phyloP scores from a whole-genome alignment of 2,329 filamentous ascomycete genomes.

The Beauveria sp. region DNA sequence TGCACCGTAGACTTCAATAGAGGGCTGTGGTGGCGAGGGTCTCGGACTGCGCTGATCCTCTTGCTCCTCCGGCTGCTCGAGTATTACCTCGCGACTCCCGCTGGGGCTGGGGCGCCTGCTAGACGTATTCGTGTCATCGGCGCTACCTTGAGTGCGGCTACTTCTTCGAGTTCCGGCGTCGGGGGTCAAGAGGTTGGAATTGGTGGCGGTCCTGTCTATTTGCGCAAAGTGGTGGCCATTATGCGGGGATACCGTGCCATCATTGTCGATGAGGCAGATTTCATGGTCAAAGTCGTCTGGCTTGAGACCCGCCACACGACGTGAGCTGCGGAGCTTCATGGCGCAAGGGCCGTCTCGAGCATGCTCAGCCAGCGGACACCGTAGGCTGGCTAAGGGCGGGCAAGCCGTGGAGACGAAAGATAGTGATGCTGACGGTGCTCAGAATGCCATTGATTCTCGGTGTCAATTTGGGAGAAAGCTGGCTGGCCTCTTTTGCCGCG shows the following conservation, averaged over 20 bases:
- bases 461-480: background rate
- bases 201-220: slow-evolving; percentile 8
- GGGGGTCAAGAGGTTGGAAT: slow-evolving; percentile 13
- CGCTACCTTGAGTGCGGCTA: slow-evolving; percentile 1
- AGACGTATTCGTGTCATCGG: background rate
- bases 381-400: background rate
- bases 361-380: background rate
- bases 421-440: background rate
- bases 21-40: slow-evolving; percentile 20
- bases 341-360: background rate
- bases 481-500: background rate
- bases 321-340: slow-evolving; percentile 38
- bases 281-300: slow-evolving; percentile 62
- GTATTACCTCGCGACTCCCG: slow-evolving; percentile 4
- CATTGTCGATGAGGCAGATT: slow-evolving; percentile 59
- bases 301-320: slow-evolving; percentile 45
- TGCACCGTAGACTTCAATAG: slow-evolving; percentile 28
- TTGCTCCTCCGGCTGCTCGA: slow-evolving; percentile 4
- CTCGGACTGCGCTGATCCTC: slow-evolving; percentile 13
- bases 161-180: background rate
- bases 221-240: slow-evolving; percentile 8
- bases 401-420: background rate
- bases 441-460: background rate
- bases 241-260: slow-evolving; percentile 18
- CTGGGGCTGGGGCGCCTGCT: slow-evolving; percentile 1